These are phyloP conservation scores for Irpex sp. DNA, from an alignment of 1,284 basidiomycete genomes.

Conservation along the genomic window DNA sequence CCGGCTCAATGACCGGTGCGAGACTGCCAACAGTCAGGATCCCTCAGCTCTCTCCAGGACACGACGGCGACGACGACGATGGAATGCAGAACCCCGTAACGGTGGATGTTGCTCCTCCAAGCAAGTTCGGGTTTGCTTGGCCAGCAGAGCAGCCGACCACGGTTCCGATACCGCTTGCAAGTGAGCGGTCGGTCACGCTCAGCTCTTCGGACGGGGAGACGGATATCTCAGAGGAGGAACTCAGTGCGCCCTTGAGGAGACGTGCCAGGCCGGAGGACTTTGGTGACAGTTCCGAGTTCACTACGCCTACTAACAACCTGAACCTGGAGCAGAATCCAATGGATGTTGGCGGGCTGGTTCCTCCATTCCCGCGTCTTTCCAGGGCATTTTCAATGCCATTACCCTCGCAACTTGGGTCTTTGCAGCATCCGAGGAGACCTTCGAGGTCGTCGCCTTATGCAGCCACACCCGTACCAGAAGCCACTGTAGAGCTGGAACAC, in stretches of 20 bases:
- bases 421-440: slow-evolving; percentile 59
- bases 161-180: slow-evolving; percentile 27
- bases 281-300: slow-evolving; percentile 26
- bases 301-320: slow-evolving; percentile 33
- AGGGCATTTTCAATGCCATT: slow-evolving; percentile 72
- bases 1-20: slow-evolving; percentile 26
- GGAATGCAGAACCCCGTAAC: slow-evolving; percentile 31
- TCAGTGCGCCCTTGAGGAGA: slow-evolving; percentile 21
- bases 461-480: slow-evolving; percentile 14
- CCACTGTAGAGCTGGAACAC: slow-evolving; percentile 33
- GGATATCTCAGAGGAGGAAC: slow-evolving; percentile 42
- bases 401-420: slow-evolving; percentile 61
- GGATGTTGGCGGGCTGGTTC: slow-evolving; percentile 23
- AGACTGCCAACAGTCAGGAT: slow-evolving; percentile 36
- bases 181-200: slow-evolving; percentile 34
- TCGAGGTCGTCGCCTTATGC: slow-evolving; percentile 12
- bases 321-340: slow-evolving; percentile 32
- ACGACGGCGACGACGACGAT: slow-evolving; percentile 26
- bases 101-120: slow-evolving; percentile 38
- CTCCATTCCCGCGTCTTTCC: slow-evolving; percentile 48
- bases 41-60: slow-evolving; percentile 27
- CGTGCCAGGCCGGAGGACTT: slow-evolving; percentile 23
- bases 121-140: slow-evolving; percentile 51
- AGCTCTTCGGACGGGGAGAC: slow-evolving; percentile 51
- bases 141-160: slow-evolving; percentile 37